Evolutionary conservation across 768 basidiomycete species (phyloP).

Genomic region (Rhodotorula diobovata): DNA sequence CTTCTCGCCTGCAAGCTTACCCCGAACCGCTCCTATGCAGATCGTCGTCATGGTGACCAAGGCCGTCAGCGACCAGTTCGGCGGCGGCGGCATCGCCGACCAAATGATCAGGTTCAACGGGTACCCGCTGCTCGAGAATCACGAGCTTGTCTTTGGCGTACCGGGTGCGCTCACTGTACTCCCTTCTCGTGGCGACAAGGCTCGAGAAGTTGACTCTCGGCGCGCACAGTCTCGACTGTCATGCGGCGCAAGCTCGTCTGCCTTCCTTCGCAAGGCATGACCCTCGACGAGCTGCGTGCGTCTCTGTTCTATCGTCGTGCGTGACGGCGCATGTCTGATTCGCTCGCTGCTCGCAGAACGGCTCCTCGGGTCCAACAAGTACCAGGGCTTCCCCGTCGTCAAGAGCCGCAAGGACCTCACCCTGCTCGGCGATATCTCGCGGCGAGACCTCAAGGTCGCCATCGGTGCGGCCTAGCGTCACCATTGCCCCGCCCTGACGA

Average conservation of each 20-base stretch:
- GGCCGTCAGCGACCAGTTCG: constrained; percentile 90
- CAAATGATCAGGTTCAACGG: constrained; percentile 96
- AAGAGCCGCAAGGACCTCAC: constrained; percentile 57
- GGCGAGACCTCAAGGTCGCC: constrained; percentile 77
- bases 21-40: constrained; percentile 49
- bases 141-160: constrained; percentile 85
- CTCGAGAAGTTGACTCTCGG: no score
- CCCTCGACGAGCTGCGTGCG: constrained; percentile 73
- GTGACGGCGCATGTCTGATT: constrained; percentile 14
- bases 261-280: constrained; percentile 69
- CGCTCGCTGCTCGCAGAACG: constrained; percentile 54
- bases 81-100: constrained; percentile 89
- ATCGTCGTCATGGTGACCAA: constrained; percentile 95
- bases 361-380: constrained; percentile 64
- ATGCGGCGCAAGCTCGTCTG: constrained; percentile 79
- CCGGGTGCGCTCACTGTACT: constrained; percentile 59
- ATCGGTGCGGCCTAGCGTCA: constrained; percentile 57
- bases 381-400: constrained; percentile 89
- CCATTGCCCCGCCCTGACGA: constrained; percentile 19
- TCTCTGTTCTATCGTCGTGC: background rate
- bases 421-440: constrained; percentile 80
- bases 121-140: constrained; percentile 93
- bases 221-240: constrained; percentile 60
- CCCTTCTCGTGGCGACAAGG: no score
- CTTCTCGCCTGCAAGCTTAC: background rate